Evolutionary conservation across 441 rosid genomes (phyloP), one percentile per base, ranked within the genome.

Genomic region (Populus tomentosa): DNA sequence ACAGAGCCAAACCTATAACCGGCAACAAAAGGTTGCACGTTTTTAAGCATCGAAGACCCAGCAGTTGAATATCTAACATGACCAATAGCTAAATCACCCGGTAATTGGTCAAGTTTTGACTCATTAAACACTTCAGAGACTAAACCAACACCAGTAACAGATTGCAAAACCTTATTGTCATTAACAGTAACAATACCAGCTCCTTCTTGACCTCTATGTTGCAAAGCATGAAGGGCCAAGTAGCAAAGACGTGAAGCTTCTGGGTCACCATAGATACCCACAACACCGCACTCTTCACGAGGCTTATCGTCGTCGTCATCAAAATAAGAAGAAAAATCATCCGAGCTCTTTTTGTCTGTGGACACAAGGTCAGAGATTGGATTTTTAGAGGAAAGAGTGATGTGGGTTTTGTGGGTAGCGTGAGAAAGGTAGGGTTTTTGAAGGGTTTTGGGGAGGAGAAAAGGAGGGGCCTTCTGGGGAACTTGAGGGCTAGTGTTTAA

Each of bases 211-310:
- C 98, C 92, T 74, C 94, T 88, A 68, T 95, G 99, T 71, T 95
- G 99, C 71, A 95, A 88, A 14, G 98, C 96, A 74, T 93, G 99
- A 62, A 95, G 97, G 1, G 98, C 98, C 79, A 93, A 71, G 84
- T 91, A 94, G 83, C 95, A 91, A 79, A 92, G 92, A 4, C 98
- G 93, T 0, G 98, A 87, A 74, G 99, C 98, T 72, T 95, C 99
- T 0, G 97, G 83, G 81, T 95, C 98, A 5, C 94, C 99, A 73
- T 84, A 93, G 75, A 95, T 89, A 33, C 99, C 99, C 30, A 93
- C 97, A 32, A 95, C 98, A 6, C 98, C 99, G 74, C 99, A 93
- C 92, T 95, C 99, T 62, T 95, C 99, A 0, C 95, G 92, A 28
- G 96, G 98, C 83, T 92, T 92, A 56, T 93, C 98, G 80, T 90